These are phyloP conservation scores for Trichoderma sp. DNA, from an alignment of 2,329 filamentous ascomycete genomes.

Conservation along the genomic window DNA sequence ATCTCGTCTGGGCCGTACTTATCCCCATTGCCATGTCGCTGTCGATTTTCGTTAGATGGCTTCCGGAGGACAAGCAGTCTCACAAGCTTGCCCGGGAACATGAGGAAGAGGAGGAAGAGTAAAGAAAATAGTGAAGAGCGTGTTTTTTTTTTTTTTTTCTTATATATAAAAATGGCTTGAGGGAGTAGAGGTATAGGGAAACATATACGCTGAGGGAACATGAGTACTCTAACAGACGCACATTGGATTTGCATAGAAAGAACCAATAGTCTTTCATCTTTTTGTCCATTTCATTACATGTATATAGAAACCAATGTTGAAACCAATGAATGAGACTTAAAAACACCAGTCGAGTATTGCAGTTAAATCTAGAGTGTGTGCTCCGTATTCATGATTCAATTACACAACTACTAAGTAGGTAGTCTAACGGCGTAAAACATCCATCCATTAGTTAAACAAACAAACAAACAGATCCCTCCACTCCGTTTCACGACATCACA, in stretches of 20 bases:
- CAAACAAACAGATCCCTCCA: background rate
- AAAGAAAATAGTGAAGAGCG: background rate
- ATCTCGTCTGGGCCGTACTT: slow-evolving; percentile 42
- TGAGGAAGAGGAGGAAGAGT: background rate
- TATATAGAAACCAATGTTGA: background rate
- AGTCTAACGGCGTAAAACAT: background rate
- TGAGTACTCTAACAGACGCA: background rate
- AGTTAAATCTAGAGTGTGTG: background rate
- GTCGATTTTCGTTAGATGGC: slow-evolving; percentile 25
- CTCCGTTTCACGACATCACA: background rate
- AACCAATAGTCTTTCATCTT: background rate
- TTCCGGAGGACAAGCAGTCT: slow-evolving; percentile 29
- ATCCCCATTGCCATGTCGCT: slow-evolving; percentile 32
- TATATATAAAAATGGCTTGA: background rate
- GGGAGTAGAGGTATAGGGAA: background rate
- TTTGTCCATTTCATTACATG: background rate
- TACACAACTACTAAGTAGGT: no score
- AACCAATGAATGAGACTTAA: background rate
- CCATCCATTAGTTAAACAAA: no score
- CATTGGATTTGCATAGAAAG: background rate
- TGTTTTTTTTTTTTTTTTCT: background rate
- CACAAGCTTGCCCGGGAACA: background rate
- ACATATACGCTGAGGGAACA: background rate
- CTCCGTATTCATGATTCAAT: background rate
- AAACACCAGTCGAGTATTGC: no score